A percentile compares a stretch with the other conserved stretches of the same genome.
Evolutionary conservation across 345 rosid genomes (phyloP).

Genomic region (Fremontodendron californicum): DNA sequence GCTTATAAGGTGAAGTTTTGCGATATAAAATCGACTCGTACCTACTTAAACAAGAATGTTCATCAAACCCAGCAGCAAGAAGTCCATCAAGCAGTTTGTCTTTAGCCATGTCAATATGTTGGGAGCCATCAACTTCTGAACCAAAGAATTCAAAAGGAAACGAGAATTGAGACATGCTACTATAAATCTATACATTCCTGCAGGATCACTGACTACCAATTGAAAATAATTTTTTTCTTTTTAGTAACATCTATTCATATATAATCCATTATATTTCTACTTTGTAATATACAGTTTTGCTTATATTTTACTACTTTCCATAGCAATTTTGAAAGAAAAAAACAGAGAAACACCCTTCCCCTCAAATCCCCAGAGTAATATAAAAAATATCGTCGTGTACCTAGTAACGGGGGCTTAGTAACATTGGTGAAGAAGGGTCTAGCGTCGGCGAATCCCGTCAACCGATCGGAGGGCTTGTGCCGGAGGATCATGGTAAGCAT

Average conservation of each 20-base stretch:
- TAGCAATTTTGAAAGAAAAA: too few species aligned
- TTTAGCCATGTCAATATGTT: constrained; percentile 9
- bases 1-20: constrained; percentile 45
- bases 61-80: constrained; percentile 50
- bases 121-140: constrained; percentile 25
- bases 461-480: constrained; percentile 31
- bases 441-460: constrained; percentile 42
- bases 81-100: constrained; percentile 48
- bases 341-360: too few species aligned
- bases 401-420: constrained; percentile 18
- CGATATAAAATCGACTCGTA: constrained; percentile 45
- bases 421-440: constrained; percentile 35
- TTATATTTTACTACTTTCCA: too few species aligned
- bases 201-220: background rate
- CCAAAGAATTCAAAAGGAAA: constrained; percentile 3
- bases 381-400: background rate
- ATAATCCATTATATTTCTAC: too few species aligned
- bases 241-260: background rate
- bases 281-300: too few species aligned
- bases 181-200: background rate
- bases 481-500: constrained; percentile 28
- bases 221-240: background rate
- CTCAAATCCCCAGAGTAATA: background rate
- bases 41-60: constrained; percentile 52
- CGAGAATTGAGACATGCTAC: background rate